Base-by-base conservation (phyloP, 2,329 filamentous ascomycete genomes). In the Fusarium sororula region DNA sequence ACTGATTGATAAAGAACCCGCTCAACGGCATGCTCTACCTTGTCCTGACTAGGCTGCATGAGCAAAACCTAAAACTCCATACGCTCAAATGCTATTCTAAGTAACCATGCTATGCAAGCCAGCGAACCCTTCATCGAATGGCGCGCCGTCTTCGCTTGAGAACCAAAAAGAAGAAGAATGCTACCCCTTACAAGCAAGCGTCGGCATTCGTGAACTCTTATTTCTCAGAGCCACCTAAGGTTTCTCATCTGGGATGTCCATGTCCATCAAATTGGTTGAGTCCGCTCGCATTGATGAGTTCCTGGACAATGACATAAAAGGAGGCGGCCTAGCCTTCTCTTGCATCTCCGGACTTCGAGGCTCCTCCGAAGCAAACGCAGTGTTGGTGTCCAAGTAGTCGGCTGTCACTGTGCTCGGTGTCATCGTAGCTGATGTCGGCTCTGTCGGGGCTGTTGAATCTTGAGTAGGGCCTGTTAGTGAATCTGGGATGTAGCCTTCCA, bases 291-390 rank as follows among this genome's bases (percentile, higher is more conserved):
- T 56, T 37, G 66, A 68, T 61, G 75, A 50, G 70, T 77, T 63
- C 65, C 70, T 67, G 32, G 69, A 65, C 20, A 72, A 35, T 6
- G 73, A 51, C 60, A 81, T 75, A 15, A 82, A 78, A 18, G 77
- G 60, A 17, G 77, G 76, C 14, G 75, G 77, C n/a, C 76, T 73
- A 41, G 72, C 69, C 37, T 83, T 81, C 70, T 87, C 84, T 72
- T 85, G 83, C 85, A 87, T 87, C 73, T 87, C 85, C 1, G 85
- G 85, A n/a, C 70, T 77, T 57, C 79, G 81, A 15, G 66, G n/a
- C 47, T 58, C 74, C 28, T 75, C 77, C 42, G 30, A 53, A 18
- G 38, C 38, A 32, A 51, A 45, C 26, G 47, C 28, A 13, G 39
- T 15, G 32, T 62, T 56, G 24, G 20, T 41, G 26, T 76, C 76